These are phyloP conservation scores for Leptographium wingfieldii DNA, from an alignment of 2,329 filamentous ascomycete genomes.

Conservation along the genomic window DNA sequence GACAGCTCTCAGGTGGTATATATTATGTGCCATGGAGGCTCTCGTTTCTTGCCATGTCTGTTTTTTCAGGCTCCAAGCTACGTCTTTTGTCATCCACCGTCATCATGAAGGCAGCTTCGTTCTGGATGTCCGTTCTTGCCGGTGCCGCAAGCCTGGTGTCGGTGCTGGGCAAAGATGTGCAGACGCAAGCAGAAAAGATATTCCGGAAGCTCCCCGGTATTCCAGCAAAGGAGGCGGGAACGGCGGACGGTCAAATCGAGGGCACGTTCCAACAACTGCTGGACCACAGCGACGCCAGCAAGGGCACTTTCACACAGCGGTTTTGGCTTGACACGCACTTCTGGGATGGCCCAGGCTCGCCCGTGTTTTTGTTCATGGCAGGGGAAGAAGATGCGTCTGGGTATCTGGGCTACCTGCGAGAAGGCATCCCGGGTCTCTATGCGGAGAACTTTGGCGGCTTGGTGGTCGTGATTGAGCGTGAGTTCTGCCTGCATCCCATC, in stretches of 20 bases:
- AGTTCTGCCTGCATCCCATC: not conserved
- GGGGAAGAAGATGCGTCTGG: slow-evolving; percentile 18
- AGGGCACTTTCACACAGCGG: slow-evolving; percentile 28
- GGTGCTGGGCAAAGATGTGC: not conserved
- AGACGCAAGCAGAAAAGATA: too few relatives aligned
- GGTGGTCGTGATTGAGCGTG: slow-evolving; percentile 25
- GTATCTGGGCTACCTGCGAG: slow-evolving; percentile 19
- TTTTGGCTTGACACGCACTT: slow-evolving; percentile 26
- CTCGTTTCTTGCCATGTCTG: too few relatives aligned
- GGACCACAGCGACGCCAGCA: slow-evolving; percentile 25
- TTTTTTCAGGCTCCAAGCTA: too few relatives aligned
- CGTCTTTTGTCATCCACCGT: not conserved
- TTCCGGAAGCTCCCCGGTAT: not conserved
- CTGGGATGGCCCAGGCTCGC: slow-evolving; percentile 27
- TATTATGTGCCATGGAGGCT: too few relatives aligned
- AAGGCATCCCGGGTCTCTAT: slow-evolving; percentile 23
- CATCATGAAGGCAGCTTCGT: not conserved
- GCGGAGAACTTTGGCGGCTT: slow-evolving; percentile 25
- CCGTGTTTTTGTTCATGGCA: slow-evolving; percentile 26
- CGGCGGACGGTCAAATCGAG: not conserved
- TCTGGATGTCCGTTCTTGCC: not conserved
- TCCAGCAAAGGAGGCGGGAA: not conserved
- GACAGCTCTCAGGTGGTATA: too few relatives aligned
- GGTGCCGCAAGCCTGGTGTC: not conserved
- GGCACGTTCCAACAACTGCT: slow-evolving; percentile 19